Base-by-base conservation (phyloP, 2,329 filamentous ascomycete genomes). In the Xylogone sp. region DNA sequence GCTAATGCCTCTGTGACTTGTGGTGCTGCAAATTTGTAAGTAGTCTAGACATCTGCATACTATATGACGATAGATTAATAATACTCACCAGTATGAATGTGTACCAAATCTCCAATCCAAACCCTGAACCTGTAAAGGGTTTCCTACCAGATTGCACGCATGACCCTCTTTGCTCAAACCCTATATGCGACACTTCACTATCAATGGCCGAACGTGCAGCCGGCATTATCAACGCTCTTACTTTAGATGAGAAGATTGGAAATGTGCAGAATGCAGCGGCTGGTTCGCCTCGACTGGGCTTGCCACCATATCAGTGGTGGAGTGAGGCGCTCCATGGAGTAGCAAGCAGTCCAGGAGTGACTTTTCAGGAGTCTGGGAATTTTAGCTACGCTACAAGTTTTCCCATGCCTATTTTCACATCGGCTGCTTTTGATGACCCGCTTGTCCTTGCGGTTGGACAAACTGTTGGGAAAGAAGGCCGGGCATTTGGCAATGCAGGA, bases 371-470 rank as follows among this genome's bases (percentile, higher is more conserved):
- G 65, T 6, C 69, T 49, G 10, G 77, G 77, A 67, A 76, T 12
- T 87, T 76, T 62, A 77, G 72, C 56, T 78, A 77, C 60, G 80
- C 83, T 0, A 87, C 84, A 0, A 81, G 78, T 1, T 87, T 87
- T 60, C 83, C 84, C 0, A 76, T 79, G 62, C 82, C 83, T 0
- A 83, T 87, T 48, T 67, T 78, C 2, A 76, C 82, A 58, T 77
- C 78, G 22, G 81, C 83, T 0, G 77, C 83, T 0, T 83, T 87
- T 56, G 82, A 87, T 55, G 82, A 85, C 55, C 75, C 75, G 0
- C 66, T 87, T 34, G 77, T 87, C 56, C 63, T 73, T 18, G 69
- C 75, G 6, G 77, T 87, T 2, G 83, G 75, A 2, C 70, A 64
- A 2, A 74, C 81, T 7, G 74, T 82, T 13, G 68, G 69, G 48